Conservation (phyloP, 1,284 basidiomycete genomes). For the Fomitopsis pinicola region DNA sequence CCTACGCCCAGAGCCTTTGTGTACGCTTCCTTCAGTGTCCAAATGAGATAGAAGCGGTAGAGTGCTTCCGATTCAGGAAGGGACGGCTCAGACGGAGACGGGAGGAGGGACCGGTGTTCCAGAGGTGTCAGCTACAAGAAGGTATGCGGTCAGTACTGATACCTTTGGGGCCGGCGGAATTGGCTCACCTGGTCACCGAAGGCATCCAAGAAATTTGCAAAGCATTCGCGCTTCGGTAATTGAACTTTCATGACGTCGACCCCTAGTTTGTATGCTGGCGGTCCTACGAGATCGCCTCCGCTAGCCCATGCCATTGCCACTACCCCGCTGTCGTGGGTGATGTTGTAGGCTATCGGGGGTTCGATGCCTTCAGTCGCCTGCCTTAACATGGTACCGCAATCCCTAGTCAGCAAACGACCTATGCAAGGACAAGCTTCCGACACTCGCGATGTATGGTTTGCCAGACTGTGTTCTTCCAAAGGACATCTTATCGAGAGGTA, state of each 20-base stretch:
- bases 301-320: conserved; percentile 64
- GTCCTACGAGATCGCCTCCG: conserved; percentile 39
- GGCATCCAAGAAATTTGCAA: conserved; percentile 56
- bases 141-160: background rate
- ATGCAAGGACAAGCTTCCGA: background rate
- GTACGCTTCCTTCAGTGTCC: conserved; percentile 86
- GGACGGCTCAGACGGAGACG: conserved; percentile 18
- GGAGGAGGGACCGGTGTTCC: conserved; percentile 43
- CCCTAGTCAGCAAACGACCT: background rate
- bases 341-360: conserved; percentile 66
- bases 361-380: conserved; percentile 42
- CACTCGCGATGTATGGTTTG: conserved; percentile 70
- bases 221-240: conserved; percentile 52
- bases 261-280: conserved; percentile 61
- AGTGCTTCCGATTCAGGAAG: conserved; percentile 42
- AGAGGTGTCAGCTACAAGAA: conserved; percentile 47
- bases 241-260: conserved; percentile 76
- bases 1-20: conserved; percentile 80
- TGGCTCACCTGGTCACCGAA: conserved; percentile 60
- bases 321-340: conserved; percentile 73
- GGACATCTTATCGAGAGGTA: conserved; percentile 40
- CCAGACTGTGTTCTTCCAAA: conserved; percentile 56
- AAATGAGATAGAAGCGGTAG: conserved; percentile 67
- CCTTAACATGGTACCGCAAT: background rate
- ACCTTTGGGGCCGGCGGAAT: background rate